A percentile compares a stretch with the other conserved stretches of the same genome.
These are phyloP conservation scores for Thalassiosira mediterranea DNA, from an alignment of 352 stramenopile genomes.

Conservation along the genomic window DNA sequence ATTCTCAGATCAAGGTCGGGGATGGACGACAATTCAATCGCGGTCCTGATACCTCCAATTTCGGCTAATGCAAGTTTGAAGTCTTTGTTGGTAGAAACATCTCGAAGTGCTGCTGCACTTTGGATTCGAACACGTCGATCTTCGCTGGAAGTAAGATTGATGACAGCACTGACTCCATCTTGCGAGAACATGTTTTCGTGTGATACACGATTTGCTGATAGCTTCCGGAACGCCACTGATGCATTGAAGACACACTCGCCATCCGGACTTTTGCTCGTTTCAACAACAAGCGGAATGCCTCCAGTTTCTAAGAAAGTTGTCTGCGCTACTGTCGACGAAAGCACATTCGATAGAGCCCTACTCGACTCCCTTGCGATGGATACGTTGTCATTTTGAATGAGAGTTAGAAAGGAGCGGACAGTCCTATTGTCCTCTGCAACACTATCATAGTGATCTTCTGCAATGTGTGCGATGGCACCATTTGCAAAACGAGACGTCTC, in stretches of 20 bases:
- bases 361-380: conserved; percentile 86
- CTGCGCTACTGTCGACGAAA: conserved; percentile 88
- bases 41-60: conserved; percentile 86
- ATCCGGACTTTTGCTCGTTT: conserved; percentile 88
- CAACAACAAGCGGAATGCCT: conserved; percentile 88
- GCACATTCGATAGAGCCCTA: conserved; percentile 89
- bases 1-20: conserved; percentile 81
- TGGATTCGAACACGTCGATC: conserved; percentile 88
- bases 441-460: conserved; percentile 87
- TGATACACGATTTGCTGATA: conserved; percentile 84
- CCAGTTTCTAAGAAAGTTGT: conserved; percentile 86
- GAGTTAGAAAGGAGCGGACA: conserved; percentile 84
- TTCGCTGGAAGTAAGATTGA: conserved; percentile 80
- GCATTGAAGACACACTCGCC: conserved; percentile 91
- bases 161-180: conserved; percentile 84
- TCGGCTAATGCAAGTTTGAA: conserved; percentile 90
- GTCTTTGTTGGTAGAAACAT: conserved; percentile 89
- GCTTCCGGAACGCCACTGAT: conserved; percentile 89
- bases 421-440: conserved; percentile 87
- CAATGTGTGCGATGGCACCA: conserved; percentile 90
- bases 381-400: conserved; percentile 26
- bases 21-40: conserved; percentile 72
- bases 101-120: conserved; percentile 90
- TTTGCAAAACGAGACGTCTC: conserved; percentile 91
- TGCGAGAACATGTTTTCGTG: conserved; percentile 85